These are phyloP conservation scores for Albophoma yamanashiensis DNA, from an alignment of 2,329 filamentous ascomycete genomes.

Conservation along the genomic window DNA sequence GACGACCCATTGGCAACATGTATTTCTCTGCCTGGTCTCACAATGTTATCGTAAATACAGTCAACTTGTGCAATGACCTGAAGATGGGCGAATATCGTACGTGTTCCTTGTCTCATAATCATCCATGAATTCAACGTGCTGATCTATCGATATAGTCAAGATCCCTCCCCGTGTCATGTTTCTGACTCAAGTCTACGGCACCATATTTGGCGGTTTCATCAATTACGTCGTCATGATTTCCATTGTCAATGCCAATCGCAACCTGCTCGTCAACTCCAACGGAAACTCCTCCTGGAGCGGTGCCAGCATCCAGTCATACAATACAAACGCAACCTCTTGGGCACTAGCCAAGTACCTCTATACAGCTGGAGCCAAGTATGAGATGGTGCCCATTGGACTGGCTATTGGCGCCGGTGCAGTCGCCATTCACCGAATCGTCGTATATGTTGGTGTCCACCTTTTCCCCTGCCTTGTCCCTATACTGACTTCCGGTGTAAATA, in stretches of 20 bases:
- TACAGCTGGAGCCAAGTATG: background rate
- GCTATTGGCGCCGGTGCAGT: background rate
- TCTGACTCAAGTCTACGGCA: conserved; percentile 43
- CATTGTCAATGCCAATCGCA: conserved; percentile 33
- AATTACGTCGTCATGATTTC: conserved; percentile 46
- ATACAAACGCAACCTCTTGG: background rate
- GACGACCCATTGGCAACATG: conserved; percentile 43
- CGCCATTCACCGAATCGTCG: background rate
- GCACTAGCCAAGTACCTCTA: background rate
- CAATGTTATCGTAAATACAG: conserved; percentile 39
- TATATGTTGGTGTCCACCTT: background rate
- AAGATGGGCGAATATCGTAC: conserved; percentile 49
- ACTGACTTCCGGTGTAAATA: background rate
- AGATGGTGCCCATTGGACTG: background rate
- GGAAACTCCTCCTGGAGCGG: background rate
- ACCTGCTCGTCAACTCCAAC: conserved; percentile 26
- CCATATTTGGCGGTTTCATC: conserved; percentile 39
- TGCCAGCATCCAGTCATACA: background rate
- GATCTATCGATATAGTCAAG: background rate
- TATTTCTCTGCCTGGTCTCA: conserved; percentile 50
- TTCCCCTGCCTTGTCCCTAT: background rate
- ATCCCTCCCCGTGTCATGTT: background rate
- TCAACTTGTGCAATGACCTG: conserved; percentile 40
- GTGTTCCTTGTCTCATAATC: conserved; percentile 7
- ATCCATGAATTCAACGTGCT: background rate